Evolutionary conservation across 768 basidiomycete species (phyloP).

Genomic region (Leccinum disarticulatum): DNA sequence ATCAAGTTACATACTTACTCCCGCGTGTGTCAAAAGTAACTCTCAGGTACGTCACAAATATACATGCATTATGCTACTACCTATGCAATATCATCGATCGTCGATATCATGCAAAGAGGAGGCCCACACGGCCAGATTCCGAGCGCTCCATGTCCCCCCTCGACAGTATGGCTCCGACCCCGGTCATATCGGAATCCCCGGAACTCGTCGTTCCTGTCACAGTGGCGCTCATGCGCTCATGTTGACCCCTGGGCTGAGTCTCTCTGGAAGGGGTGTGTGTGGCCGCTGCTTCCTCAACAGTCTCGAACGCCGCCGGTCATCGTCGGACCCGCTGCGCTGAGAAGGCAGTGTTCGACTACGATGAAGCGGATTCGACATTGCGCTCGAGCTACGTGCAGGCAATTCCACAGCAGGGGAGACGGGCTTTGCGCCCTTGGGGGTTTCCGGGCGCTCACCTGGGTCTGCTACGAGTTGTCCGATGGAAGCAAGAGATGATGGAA

Average conservation of each 20-base stretch:
- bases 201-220: background rate
- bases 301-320: conserved; percentile 39
- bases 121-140: conserved; percentile 13
- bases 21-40: too few relatives aligned
- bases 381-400: conserved; percentile 34
- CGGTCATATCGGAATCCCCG: conserved; percentile 2
- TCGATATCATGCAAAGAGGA: conserved; percentile 9
- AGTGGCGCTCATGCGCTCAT: conserved; percentile 20
- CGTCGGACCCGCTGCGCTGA: conserved; percentile 26
- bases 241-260: conserved; percentile 21
- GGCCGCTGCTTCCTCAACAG: conserved; percentile 48
- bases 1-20: background rate
- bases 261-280: conserved; percentile 33
- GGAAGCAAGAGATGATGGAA: conserved; percentile 12
- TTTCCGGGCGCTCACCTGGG: conserved; percentile 14
- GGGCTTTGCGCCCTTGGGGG: conserved; percentile 32
- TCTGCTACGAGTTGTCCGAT: conserved; percentile 19
- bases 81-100: background rate
- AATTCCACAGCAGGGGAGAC: conserved; percentile 52
- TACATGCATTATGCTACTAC: conserved; percentile 1
- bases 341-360: conserved; percentile 68
- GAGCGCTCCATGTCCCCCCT: conserved; percentile 12
- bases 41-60: conserved; percentile 1
- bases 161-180: conserved; percentile 10
- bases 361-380: conserved; percentile 35